Conservation (phyloP, 1,284 basidiomycete species). For the Papiliotrema flavescens region DNA sequence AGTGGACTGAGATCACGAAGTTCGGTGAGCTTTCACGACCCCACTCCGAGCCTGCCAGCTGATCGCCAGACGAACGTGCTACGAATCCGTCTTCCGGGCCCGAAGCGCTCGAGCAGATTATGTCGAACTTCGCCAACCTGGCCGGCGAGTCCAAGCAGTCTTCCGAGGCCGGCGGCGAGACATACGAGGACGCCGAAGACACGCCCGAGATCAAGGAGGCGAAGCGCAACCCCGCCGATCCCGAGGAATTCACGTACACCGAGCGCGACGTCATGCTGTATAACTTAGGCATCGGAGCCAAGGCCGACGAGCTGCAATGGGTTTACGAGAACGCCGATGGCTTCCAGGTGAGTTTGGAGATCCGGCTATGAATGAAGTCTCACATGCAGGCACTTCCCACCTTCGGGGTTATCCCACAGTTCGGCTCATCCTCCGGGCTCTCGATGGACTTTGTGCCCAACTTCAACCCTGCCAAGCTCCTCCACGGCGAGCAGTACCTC, state of each 20-base stretch:
- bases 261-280: constrained; percentile 94
- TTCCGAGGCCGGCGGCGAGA: constrained; percentile 35
- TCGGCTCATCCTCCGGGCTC: constrained; percentile 59
- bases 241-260: constrained; percentile 67
- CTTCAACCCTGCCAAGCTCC: constrained; percentile 91
- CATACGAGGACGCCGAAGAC: constrained; percentile 78
- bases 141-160: constrained; percentile 13
- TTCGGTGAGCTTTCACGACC: constrained; percentile 60
- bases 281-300: constrained; percentile 94
- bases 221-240: constrained; percentile 61
- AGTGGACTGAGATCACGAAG: constrained; percentile 76
- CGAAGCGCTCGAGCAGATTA: constrained; percentile 73
- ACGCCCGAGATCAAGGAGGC: constrained; percentile 76
- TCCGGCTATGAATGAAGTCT: background rate
- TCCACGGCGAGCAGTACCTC: constrained; percentile 97
- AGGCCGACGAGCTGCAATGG: constrained; percentile 86
- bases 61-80: constrained; percentile 67
- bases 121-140: constrained; percentile 76
- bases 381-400: constrained; percentile 68
- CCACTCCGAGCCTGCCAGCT: constrained; percentile 1
- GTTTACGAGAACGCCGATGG: constrained; percentile 84
- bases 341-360: constrained; percentile 54
- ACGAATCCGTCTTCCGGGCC: constrained; percentile 69
- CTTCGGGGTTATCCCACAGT: constrained; percentile 95
- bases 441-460: constrained; percentile 77